These are phyloP conservation scores for Polygonum maritimum DNA, from an alignment of 148 eudicot species.

Conservation along the genomic window DNA sequence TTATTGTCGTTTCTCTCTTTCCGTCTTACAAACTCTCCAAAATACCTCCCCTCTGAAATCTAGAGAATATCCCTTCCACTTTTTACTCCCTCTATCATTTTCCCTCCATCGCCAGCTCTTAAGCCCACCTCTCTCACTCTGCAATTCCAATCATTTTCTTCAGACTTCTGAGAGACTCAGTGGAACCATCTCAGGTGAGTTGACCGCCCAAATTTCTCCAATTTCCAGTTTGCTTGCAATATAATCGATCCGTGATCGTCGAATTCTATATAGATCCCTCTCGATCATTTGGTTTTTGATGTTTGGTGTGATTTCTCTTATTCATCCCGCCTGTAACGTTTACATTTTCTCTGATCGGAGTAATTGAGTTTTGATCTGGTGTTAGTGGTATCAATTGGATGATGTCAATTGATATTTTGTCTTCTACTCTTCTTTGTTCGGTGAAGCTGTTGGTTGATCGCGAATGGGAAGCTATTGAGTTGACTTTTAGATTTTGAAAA, in stretches of 20 bases:
- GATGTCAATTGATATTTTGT: background rate
- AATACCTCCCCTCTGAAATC: background rate
- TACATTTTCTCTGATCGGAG: background rate
- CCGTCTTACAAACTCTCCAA: background rate
- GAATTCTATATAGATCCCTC: background rate
- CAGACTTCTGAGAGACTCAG: background rate
- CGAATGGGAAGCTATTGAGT: background rate
- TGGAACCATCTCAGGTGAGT: background rate
- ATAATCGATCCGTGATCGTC: background rate
- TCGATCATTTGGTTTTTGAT: background rate
- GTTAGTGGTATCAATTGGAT: background rate
- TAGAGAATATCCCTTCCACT: constrained; percentile 7
- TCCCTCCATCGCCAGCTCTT: constrained; percentile 7
- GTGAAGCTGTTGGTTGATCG: background rate
- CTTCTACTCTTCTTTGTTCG: background rate
- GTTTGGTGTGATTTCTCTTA: constrained; percentile 7
- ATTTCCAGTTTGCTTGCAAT: background rate
- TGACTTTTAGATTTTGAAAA: background rate
- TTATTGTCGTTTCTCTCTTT: background rate
- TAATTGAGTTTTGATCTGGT: constrained; percentile 1
- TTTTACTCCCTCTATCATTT: background rate
- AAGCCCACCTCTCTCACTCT: background rate
- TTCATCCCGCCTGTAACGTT: constrained; percentile 13
- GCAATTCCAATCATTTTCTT: background rate
- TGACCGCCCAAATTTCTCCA: background rate